phyloP scores from a whole-genome alignment of 1,284 basidiomycete species.

The Moesziomyces sp. region DNA sequence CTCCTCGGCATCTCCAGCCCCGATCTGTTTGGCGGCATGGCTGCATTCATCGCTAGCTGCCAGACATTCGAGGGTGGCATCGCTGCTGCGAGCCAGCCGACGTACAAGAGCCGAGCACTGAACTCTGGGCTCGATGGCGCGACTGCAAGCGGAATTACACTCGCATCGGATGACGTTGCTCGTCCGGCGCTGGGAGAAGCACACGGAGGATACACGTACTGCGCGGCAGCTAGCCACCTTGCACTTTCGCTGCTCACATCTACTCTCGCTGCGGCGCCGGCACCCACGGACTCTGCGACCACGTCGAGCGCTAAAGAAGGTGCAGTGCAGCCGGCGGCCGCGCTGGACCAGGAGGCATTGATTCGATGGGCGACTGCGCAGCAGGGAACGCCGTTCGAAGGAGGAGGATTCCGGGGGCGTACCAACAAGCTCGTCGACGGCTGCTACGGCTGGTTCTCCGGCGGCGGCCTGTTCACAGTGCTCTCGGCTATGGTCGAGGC shows the following conservation, averaged over 20 bases:
- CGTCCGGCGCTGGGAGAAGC: slow-evolving; percentile 84
- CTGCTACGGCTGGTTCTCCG: slow-evolving; percentile 96
- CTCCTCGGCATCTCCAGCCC: slow-evolving; percentile 86
- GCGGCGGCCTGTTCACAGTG: slow-evolving; percentile 87
- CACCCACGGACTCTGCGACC: not conserved
- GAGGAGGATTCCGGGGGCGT: slow-evolving; percentile 91
- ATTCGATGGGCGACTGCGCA: slow-evolving; percentile 86
- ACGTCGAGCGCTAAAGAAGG: not conserved
- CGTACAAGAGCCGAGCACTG: slow-evolving; percentile 43
- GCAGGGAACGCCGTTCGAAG: slow-evolving; percentile 85
- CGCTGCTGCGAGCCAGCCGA: slow-evolving; percentile 82
- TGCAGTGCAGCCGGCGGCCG: slow-evolving; percentile 51
- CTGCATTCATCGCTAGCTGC: slow-evolving; percentile 75
- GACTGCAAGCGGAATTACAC: slow-evolving; percentile 16
- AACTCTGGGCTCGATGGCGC: slow-evolving; percentile 10
- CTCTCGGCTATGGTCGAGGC: slow-evolving; percentile 76
- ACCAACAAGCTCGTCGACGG: slow-evolving; percentile 99
- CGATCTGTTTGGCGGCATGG: slow-evolving; percentile 76
- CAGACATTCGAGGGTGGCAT: slow-evolving; percentile 99
- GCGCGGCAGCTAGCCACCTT: slow-evolving; percentile 85
- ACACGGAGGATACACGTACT: slow-evolving; percentile 97
- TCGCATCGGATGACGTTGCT: slow-evolving; percentile 65
- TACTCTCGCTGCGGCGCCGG: slow-evolving; percentile 7
- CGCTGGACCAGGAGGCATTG: slow-evolving; percentile 75
- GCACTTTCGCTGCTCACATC: slow-evolving; percentile 73